Conservation (phyloP, 495 filamentous ascomycete genomes). For the Penicillium mononematosum region DNA sequence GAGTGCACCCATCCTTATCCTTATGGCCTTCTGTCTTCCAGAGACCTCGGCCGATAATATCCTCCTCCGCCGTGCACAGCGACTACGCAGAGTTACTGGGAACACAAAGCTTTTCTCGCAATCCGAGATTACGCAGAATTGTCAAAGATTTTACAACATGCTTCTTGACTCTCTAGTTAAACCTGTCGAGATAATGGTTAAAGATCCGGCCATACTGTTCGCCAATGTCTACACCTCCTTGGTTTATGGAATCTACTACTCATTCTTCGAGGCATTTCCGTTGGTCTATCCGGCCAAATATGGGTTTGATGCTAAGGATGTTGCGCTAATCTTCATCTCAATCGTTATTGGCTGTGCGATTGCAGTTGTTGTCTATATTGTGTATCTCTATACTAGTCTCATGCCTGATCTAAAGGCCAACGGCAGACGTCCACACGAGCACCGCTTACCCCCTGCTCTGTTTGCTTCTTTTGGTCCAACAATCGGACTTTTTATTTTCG, state of each 20-base stretch:
- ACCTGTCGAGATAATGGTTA: constrained; percentile 57
- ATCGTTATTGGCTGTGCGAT: not conserved
- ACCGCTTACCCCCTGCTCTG: constrained; percentile 2
- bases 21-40: constrained; percentile 43
- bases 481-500: constrained; percentile 3
- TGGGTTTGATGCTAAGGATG: constrained; percentile 25
- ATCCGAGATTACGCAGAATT: constrained; percentile 44
- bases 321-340: constrained; percentile 19
- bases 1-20: constrained; percentile 37
- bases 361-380: not conserved
- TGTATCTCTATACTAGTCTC: not conserved
- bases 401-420: not conserved
- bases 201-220: constrained; percentile 60
- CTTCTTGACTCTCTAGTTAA: constrained; percentile 21
- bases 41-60: constrained; percentile 53
- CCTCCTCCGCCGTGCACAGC: constrained; percentile 39
- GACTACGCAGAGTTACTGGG: constrained; percentile 38
- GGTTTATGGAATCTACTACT: constrained; percentile 62
- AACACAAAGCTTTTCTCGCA: constrained; percentile 38
- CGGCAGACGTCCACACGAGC: not conserved
- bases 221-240: constrained; percentile 59
- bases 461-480: constrained; percentile 4
- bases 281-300: constrained; percentile 34
- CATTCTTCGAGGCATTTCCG: constrained; percentile 44
- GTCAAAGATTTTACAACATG: not conserved